These are phyloP conservation scores for Alternaria triticina DNA, from an alignment of 2,329 filamentous ascomycete species.

Conservation along the genomic window DNA sequence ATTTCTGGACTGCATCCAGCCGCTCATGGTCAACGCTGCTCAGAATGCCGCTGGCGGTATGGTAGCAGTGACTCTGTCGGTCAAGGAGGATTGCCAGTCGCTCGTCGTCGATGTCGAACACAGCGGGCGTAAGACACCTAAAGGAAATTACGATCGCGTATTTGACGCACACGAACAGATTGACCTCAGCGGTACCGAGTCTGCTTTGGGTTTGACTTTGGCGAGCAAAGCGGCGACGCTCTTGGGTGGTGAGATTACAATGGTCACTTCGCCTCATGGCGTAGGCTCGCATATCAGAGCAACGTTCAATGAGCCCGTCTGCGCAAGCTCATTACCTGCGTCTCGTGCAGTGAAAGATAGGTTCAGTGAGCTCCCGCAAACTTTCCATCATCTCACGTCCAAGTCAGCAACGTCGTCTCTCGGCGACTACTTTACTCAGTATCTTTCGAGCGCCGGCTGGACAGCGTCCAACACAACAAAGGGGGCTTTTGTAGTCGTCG, in stretches of 20 bases:
- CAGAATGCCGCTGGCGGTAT: conserved; percentile 50
- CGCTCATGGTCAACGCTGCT: conserved; percentile 52
- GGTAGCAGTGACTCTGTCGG: conserved; percentile 45
- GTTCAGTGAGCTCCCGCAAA: conserved; percentile 8
- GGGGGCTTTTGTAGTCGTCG: conserved; percentile 31
- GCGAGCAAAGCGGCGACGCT: conserved; percentile 51
- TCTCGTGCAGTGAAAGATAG: conserved; percentile 7
- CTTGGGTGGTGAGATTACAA: conserved; percentile 47
- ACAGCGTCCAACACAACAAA: conserved; percentile 10
- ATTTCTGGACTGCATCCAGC: conserved; percentile 53
- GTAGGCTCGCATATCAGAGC: conserved; percentile 52
- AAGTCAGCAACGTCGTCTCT: conserved; percentile 14
- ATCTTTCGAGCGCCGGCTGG: conserved; percentile 21
- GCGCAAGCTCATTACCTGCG: conserved; percentile 27
- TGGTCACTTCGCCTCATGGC: conserved; percentile 47
- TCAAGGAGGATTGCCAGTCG: conserved; percentile 35
- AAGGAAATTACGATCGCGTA: conserved; percentile 47
- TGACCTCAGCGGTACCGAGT: conserved; percentile 46
- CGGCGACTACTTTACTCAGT: conserved; percentile 20
- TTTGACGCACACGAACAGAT: conserved; percentile 56
- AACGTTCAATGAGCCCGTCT: conserved; percentile 36
- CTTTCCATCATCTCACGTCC: conserved; percentile 18
- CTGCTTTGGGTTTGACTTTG: conserved; percentile 54
- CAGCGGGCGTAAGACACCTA: conserved; percentile 51
- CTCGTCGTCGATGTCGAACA: conserved; percentile 53